These are phyloP conservation scores for Gaertneriomyces semiglobifer DNA, from an alignment of 192 early-diverging fungal species.

Conservation along the genomic window DNA sequence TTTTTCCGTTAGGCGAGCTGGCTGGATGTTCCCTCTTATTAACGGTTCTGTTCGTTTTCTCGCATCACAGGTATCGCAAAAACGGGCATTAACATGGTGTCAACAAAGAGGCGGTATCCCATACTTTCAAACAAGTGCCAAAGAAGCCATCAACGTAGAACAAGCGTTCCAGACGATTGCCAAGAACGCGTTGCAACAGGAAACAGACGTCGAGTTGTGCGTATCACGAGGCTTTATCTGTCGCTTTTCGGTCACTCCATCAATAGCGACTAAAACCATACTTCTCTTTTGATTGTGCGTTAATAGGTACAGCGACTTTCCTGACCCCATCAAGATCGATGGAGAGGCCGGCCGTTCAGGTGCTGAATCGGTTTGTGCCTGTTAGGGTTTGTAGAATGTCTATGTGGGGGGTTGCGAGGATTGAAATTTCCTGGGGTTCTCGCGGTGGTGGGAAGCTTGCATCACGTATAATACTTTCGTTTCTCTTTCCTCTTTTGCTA, in stretches of 20 bases:
- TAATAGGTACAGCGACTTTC: slow-evolving; percentile 67
- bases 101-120: slow-evolving; percentile 93
- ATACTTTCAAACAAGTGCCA: slow-evolving; percentile 98
- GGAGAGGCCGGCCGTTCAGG: slow-evolving; percentile 44
- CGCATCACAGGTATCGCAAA: slow-evolving; percentile 76
- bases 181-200: slow-evolving; percentile 90
- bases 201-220: slow-evolving; percentile 83
- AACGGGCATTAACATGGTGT: slow-evolving; percentile 94
- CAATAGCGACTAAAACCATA: slow-evolving; percentile 1
- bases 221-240: background rate
- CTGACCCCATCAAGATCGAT: slow-evolving; percentile 86
- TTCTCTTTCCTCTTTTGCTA: too few relatives aligned
- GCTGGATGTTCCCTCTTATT: slow-evolving; percentile 29
- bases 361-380: slow-evolving; percentile 24
- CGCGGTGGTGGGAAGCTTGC: too few relatives aligned
- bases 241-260: background rate
- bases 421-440: too few relatives aligned
- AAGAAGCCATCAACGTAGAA: slow-evolving; percentile 98
- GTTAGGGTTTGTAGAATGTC: slow-evolving; percentile 3
- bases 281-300: background rate
- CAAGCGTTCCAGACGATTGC: slow-evolving; percentile 95
- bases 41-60: too few relatives aligned
- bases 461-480: too few relatives aligned
- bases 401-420: too few relatives aligned
- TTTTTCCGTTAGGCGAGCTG: background rate